Evolutionary conservation across 1,139 yeast species (phyloP).

Genomic region (Wickerhamomyces sp.): DNA sequence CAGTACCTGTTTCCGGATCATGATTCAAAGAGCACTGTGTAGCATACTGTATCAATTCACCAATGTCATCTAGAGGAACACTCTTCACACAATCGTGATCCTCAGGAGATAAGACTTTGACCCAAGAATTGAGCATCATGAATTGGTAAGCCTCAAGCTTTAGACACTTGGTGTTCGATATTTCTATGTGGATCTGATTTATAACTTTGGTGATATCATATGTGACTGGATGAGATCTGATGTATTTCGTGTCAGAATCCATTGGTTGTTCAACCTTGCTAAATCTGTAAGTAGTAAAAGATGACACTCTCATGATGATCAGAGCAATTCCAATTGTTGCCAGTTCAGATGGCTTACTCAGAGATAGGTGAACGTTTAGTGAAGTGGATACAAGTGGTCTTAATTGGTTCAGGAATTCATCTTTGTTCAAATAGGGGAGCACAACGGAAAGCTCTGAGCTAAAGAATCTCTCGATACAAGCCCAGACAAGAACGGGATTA

Average conservation of each 20-base stretch:
- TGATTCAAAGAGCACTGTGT: conserved; percentile 16
- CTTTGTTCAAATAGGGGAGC: conserved; percentile 16
- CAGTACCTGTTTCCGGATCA: conserved; percentile 14
- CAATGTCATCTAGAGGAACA: conserved; percentile 13
- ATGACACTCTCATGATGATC: conserved; percentile 18
- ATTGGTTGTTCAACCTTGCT: conserved; percentile 4
- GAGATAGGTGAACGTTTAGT: conserved; percentile 3
- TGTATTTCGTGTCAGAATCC: conserved; percentile 11
- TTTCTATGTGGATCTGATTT: conserved; percentile 12
- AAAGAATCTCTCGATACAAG: conserved; percentile 19
- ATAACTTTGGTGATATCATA: conserved; percentile 7
- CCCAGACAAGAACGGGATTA: conserved; percentile 22
- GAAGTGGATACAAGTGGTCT: conserved; percentile 9
- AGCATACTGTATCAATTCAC: conserved; percentile 18
- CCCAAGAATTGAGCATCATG: conserved; percentile 10
- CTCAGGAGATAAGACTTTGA: conserved; percentile 17
- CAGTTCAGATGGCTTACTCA: conserved; percentile 14
- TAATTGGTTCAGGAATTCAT: conserved; percentile 11
- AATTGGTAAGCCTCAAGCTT: conserved; percentile 17
- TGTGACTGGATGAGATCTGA: conserved; percentile 11
- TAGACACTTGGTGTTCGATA: conserved; percentile 10
- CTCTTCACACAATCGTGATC: conserved; percentile 19
- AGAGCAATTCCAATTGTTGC: conserved; percentile 16
- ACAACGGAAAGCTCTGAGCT: conserved; percentile 15
- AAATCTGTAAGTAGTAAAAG: conserved; percentile 16